Evolutionary conservation across 1,139 yeast species (phyloP).

Genomic region (Meyerozyma smithsonii): DNA sequence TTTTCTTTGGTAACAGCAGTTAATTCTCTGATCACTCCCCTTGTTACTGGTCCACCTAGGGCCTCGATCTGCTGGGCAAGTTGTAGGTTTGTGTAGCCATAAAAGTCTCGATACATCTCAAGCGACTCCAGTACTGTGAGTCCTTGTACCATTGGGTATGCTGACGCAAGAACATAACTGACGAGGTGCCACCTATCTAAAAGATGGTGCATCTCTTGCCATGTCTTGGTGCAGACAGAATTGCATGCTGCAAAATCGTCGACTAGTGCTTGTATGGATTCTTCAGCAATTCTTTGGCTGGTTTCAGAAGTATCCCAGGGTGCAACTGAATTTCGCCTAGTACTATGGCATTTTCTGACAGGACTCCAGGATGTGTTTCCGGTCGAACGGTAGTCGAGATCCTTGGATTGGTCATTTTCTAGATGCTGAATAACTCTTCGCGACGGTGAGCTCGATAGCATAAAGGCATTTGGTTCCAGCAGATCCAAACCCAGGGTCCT

Average conservation of each 20-base stretch:
- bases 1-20: too few species aligned
- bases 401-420: too few species aligned
- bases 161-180: not conserved
- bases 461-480: too few species aligned
- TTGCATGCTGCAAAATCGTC: not conserved
- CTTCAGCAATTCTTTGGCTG: not conserved
- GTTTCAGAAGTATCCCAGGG: too few species aligned
- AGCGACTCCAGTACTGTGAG: not conserved
- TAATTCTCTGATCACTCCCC: not conserved
- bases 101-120: not conserved
- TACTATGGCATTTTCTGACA: too few species aligned
- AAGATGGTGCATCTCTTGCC: not conserved
- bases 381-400: too few species aligned
- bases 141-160: not conserved
- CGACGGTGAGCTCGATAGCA: too few species aligned
- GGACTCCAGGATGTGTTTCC: too few species aligned
- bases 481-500: too few species aligned
- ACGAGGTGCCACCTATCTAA: not conserved
- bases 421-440: too few species aligned
- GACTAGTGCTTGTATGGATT: not conserved
- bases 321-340: too few species aligned
- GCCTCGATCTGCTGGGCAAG: not conserved
- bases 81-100: not conserved
- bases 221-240: not conserved
- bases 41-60: not conserved